Evolutionary conservation across 2,329 filamentous ascomycete species (phyloP).

Genomic region (Neopestalotiopsis sp.): DNA sequence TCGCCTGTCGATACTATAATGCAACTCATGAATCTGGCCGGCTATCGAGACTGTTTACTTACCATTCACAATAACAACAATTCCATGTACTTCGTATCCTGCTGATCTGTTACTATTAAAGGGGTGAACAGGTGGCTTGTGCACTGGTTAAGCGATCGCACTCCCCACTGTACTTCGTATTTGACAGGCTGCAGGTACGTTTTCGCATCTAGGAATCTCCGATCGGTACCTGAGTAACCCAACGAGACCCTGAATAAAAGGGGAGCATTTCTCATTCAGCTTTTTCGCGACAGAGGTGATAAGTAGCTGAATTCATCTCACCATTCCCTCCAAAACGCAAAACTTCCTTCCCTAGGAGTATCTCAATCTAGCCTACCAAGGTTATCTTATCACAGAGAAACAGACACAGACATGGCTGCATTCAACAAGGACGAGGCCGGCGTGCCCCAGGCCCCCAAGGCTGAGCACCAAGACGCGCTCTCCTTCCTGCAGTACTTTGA

Average conservation of each 20-base stretch:
- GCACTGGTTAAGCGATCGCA: background rate
- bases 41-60: no score
- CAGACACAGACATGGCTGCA: background rate
- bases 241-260: no score
- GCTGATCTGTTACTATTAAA: background rate
- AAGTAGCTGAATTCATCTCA: background rate
- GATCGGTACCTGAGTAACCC: background rate
- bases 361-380: background rate
- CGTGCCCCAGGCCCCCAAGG: conserved; percentile 24
- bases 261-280: background rate
- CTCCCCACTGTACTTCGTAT: background rate
- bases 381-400: background rate
- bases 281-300: background rate
- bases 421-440: conserved; percentile 28
- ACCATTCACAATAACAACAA: no score
- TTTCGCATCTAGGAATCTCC: background rate
- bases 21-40: no score
- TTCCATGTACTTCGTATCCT: no score
- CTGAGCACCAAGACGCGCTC: conserved; percentile 57
- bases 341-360: background rate
- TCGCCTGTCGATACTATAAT: no score
- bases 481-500: conserved; percentile 70
- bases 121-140: background rate
- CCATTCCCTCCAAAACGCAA: background rate
- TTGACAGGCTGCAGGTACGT: background rate